Percentiles rank a stretch among this genome's conserved stretches.
Conservation (phyloP, 352 stramenopile genomes). For the Globisporangium emineosum region DNA sequence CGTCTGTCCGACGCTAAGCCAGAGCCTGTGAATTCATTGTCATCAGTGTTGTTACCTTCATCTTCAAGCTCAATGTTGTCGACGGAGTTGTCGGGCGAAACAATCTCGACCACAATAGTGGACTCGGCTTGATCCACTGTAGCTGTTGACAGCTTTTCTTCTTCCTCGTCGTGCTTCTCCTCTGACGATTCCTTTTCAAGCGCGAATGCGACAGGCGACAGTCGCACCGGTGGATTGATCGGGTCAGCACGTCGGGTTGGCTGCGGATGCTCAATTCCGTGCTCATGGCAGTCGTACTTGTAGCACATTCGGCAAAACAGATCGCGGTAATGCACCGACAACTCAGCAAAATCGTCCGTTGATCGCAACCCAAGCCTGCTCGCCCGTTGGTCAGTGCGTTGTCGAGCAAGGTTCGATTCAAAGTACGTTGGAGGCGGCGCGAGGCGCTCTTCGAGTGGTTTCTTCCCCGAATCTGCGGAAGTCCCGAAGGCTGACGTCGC, state of each 20-base stretch:
- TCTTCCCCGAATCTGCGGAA: constrained; percentile 7
- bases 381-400: constrained; percentile 1
- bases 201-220: constrained; percentile 31
- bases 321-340: constrained; percentile 87
- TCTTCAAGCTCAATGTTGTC: constrained; percentile 5
- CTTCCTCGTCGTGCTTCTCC: background rate
- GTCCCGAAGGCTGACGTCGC: constrained; percentile 31
- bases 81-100: background rate
- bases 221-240: constrained; percentile 45
- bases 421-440: constrained; percentile 57
- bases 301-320: constrained; percentile 93
- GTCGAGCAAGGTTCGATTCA: constrained; percentile 50
- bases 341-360: constrained; percentile 58
- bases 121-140: background rate
- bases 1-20: constrained; percentile 35
- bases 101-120: background rate
- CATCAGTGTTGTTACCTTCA: constrained; percentile 3
- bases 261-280: constrained; percentile 83
- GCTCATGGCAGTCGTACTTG: constrained; percentile 90
- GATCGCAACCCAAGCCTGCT: constrained; percentile 23
- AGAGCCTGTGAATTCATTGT: constrained; percentile 9
- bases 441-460: constrained; percentile 39
- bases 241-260: constrained; percentile 54
- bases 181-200: background rate
- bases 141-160: background rate